These are phyloP conservation scores for Teunomyces aglyptinius DNA, from an alignment of 805 yeast genomes.

Conservation along the genomic window DNA sequence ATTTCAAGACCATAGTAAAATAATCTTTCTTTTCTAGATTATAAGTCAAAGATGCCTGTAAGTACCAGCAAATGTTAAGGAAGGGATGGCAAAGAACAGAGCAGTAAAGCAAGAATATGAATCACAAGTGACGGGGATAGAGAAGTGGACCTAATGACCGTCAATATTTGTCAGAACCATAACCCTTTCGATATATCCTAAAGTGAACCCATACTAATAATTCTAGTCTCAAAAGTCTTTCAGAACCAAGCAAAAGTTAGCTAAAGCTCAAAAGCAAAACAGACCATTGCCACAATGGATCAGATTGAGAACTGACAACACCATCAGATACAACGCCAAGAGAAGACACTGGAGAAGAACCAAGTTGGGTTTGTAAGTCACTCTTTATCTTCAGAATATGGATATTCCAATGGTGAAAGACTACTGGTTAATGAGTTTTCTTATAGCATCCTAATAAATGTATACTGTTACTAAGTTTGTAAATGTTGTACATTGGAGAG, in stretches of 20 bases:
- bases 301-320: slow-evolving; percentile 97
- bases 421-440: slow-evolving; percentile 3
- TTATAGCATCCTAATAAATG: slow-evolving; percentile 5
- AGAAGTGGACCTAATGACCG: too few relatives aligned
- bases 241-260: slow-evolving; percentile 97
- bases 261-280: slow-evolving; percentile 98
- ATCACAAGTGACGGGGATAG: not conserved
- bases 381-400: slow-evolving; percentile 8
- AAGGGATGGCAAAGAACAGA: not conserved
- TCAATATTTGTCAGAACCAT: too few relatives aligned
- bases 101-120: not conserved
- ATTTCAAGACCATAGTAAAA: slow-evolving; percentile 4
- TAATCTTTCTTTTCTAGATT: slow-evolving; percentile 10
- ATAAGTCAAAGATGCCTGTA: slow-evolving; percentile 42
- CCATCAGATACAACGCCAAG: slow-evolving; percentile 98
- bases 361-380: slow-evolving; percentile 86
- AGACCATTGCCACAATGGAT: slow-evolving; percentile 99
- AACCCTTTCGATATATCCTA: too few relatives aligned
- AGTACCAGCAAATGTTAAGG: slow-evolving; percentile 20
- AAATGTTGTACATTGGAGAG: not conserved
- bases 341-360: slow-evolving; percentile 99
- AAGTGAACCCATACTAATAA: slow-evolving; percentile 26
- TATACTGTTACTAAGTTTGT: not conserved
- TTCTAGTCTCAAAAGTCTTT: slow-evolving; percentile 87
- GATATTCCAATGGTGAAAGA: slow-evolving; percentile 3